Conservation (phyloP, 1,139 yeast genomes). For the Casaregolazyma suthepensis region DNA sequence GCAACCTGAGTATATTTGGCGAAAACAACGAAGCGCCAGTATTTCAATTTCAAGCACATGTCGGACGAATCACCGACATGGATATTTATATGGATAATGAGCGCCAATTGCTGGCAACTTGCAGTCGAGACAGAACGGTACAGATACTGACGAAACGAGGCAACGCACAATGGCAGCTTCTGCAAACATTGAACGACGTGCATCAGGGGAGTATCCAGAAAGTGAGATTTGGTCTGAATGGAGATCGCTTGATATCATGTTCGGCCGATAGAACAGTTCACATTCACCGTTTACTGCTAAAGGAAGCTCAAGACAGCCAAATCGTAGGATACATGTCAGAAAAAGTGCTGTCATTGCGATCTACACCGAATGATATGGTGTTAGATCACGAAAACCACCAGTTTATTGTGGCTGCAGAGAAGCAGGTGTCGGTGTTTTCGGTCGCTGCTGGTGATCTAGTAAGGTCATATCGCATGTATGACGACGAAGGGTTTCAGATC, state of each 20-base stretch:
- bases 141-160: slow-evolving; percentile 40
- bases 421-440: slow-evolving; percentile 40
- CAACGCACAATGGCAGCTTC: slow-evolving; percentile 41
- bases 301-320: slow-evolving; percentile 15
- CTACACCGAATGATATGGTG: slow-evolving; percentile 40
- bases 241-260: slow-evolving; percentile 42
- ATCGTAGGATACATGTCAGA: slow-evolving; percentile 32
- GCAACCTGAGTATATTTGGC: neutral
- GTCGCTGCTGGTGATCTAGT: slow-evolving; percentile 35
- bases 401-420: slow-evolving; percentile 47
- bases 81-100: slow-evolving; percentile 15
- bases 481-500: slow-evolving; percentile 25
- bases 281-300: slow-evolving; percentile 39
- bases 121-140: slow-evolving; percentile 58
- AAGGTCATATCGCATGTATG: slow-evolving; percentile 39
- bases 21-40: slow-evolving; percentile 3
- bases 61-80: slow-evolving; percentile 25
- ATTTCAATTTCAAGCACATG: slow-evolving; percentile 25
- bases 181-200: slow-evolving; percentile 47
- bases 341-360: slow-evolving; percentile 45
- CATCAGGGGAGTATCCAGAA: slow-evolving; percentile 52
- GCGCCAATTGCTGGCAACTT: slow-evolving; percentile 20
- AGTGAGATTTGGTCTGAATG: slow-evolving; percentile 29
- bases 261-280: slow-evolving; percentile 57
- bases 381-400: slow-evolving; percentile 33